Conservation (phyloP, 2,329 filamentous ascomycete species). For the Sporothrix humicola region DNA sequence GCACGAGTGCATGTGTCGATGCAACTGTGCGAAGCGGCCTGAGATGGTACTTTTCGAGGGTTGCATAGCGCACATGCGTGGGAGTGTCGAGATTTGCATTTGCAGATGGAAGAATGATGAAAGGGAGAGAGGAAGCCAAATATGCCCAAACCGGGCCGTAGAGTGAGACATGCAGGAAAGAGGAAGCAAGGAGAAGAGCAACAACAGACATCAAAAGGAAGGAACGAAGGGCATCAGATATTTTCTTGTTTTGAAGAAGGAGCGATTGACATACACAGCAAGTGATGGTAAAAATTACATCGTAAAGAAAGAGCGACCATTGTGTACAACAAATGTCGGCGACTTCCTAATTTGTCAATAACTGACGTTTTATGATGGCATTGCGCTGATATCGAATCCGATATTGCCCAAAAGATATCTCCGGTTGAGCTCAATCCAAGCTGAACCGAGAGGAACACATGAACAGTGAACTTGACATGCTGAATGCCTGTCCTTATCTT, state of each 20-base stretch:
- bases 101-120: neutral
- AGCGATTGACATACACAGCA: neutral
- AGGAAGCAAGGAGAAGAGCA: neutral
- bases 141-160: neutral
- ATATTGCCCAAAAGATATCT: neutral
- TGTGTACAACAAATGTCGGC: neutral
- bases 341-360: neutral
- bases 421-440: neutral
- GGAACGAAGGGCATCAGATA: neutral
- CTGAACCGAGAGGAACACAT: no score
- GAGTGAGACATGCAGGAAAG: neutral
- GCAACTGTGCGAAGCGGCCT: neutral
- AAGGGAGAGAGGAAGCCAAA: neutral
- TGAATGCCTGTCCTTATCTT: neutral
- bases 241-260: neutral
- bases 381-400: neutral
- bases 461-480: no score
- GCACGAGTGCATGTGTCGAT: conserved; percentile 11
- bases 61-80: conserved; percentile 1
- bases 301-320: neutral
- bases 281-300: neutral
- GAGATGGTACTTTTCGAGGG: neutral
- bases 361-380: neutral
- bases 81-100: neutral
- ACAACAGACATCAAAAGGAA: neutral